Evolutionary conservation across 2,329 filamentous ascomycete genomes (phyloP), one percentile per base, ranked within the genome.

Genomic region (Sporothrix phasma): DNA sequence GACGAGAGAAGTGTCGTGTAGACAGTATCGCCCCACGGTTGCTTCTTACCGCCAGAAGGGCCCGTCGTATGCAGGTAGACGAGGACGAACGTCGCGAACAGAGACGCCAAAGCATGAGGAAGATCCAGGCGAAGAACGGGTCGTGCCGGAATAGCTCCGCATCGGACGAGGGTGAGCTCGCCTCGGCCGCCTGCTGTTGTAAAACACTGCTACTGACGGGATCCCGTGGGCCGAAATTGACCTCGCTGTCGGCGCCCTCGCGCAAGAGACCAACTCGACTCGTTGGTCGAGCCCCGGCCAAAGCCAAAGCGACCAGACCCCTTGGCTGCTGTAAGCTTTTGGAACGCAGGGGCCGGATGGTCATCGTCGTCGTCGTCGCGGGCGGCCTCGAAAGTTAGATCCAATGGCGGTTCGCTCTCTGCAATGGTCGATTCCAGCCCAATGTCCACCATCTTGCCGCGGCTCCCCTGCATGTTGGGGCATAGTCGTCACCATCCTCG

Each of bases 61-160:
- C 78, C 78, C 5, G 89, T 85, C 1, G 93, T 97, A 72, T 97
- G 91, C 46, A 99, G 81, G 79, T 89, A 95, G 26, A 96, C 88
- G 15, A 99, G 81, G 67, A 96, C 86, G 71, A 92, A 95, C 0
- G 92, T 93, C 13, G 93, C 89, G 71, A 97, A 84, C 72, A 97
- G 83, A 45, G 88, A 88, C 53, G 90, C 92, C 62, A 96, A 78
- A 39, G 86, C 86, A 97, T 94, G 56, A 96, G 77, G 73, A 92
- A 99, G 49, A 97, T 81, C 76, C 90, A 92, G 3, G 89, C 90
- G 81, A 94, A 99, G 76, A 97, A 96, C 5, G 87, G 81, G 74
- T 99, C 94, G 73, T 97, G 91, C 59, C 84, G 82, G 66, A 91
- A 91, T 24, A 89, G 82, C 71, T 92, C 88, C 59, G 82, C 81